A percentile compares a stretch with the other conserved stretches of the same genome.
Evolutionary conservation across 2,329 filamentous ascomycete genomes (phyloP).

Genomic region (Fusarium chlamydosporum): DNA sequence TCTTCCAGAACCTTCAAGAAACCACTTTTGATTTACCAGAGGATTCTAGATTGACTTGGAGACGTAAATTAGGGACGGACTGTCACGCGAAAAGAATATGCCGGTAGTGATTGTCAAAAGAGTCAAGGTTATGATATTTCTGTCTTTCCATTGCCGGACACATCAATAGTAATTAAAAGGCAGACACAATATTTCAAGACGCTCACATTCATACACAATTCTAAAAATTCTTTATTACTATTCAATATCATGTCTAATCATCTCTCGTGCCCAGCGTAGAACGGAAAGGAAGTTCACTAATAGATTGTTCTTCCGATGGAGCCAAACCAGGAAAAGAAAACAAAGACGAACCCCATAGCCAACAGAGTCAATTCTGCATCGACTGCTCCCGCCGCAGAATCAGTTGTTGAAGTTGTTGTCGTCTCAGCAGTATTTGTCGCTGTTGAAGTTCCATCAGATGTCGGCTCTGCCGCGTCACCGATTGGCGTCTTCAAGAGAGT

Average conservation of each 20-base stretch:
- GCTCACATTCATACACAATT: too few species aligned
- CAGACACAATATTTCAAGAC: too few species aligned
- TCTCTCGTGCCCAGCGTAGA: too few species aligned
- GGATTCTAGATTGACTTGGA: background rate
- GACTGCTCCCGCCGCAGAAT: background rate
- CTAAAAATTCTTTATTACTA: too few species aligned
- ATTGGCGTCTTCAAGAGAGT: background rate
- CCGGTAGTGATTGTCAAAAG: too few species aligned
- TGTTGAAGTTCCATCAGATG: background rate
- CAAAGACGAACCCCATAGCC: background rate
- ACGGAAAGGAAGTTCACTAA: too few species aligned
- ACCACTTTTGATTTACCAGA: background rate
- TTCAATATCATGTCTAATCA: too few species aligned
- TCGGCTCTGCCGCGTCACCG: background rate
- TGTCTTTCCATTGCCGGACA: too few species aligned
- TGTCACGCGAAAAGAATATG: background rate
- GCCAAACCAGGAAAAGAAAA: background rate
- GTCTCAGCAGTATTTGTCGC: background rate
- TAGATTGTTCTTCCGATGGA: too few species aligned
- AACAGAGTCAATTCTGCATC: background rate
- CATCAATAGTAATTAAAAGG: too few species aligned
- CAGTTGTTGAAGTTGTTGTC: background rate
- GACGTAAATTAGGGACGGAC: background rate
- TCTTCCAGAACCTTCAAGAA: constrained; percentile 7
- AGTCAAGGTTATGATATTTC: too few species aligned